Base-by-base conservation (phyloP, 371 early-diverging fungal species). In the Mucor racemosus region DNA sequence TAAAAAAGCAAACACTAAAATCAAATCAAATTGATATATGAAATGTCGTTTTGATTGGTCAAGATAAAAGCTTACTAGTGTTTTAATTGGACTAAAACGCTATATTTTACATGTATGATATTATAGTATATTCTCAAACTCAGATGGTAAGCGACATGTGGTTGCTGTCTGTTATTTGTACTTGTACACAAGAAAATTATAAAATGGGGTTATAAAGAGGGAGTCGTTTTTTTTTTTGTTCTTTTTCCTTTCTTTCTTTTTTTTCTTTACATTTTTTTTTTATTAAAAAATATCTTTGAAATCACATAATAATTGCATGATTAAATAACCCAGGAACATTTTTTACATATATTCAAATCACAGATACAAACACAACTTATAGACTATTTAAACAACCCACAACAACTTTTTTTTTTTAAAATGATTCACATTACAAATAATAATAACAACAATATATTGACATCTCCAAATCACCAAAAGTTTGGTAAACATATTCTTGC, bases 341-440 rank as follows among this genome's bases (percentile, higher is more conserved):
- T 11, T 26, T 26, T 26, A 26, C 26, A 26, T 7, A 59, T 42
- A 42, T n/a, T n/a, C 40, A 42, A 10, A 9, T 15, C n/a, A 34
- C 36, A 34, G 31, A 26, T 35, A 33, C 38, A 62, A 53, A 10
- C 14, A 39, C 21, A 11, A 62, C n/a, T 19, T 40, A n/a, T 58
- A 38, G 35, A 38, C 39, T 58, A 19, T 21, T 58, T 26, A 26
- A 26, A 26, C 26, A 26, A 26, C 26, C 13, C 41, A 7, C 3
- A 46, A 36, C 26, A 26, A 26, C 26, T 26, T 26, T 26, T 26
- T 26, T 26, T 26, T 26, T 55, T 17, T 13, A 54, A 42, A 38
- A 71, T 71, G 66, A 56, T 66, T 66, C 71, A 71, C 35, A 50
- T 70, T 35, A 36, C 58, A n/a, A 48, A 50, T 48, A 58, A 65